phyloP scores from a whole-genome alignment of 805 yeast genomes.

The Candida vartiovaarae region DNA sequence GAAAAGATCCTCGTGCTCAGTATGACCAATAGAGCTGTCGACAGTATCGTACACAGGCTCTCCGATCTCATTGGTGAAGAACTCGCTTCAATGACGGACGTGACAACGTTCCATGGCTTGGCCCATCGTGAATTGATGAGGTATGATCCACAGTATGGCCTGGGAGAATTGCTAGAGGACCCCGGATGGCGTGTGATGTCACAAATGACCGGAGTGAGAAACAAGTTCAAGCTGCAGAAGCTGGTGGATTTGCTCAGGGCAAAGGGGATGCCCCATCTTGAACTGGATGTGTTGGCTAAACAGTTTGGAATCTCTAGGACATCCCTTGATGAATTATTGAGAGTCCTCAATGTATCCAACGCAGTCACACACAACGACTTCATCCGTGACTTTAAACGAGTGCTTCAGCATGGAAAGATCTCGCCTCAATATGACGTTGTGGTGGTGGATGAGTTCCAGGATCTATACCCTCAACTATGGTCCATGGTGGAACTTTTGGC shows the following conservation, averaged over 20 bases:
- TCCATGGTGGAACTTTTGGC: conserved; percentile 36
- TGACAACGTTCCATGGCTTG: conserved; percentile 60
- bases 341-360: conserved; percentile 10
- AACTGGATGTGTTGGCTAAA: background rate
- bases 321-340: conserved; percentile 2
- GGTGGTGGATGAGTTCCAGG: conserved; percentile 71
- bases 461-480: conserved; percentile 46
- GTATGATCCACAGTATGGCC: conserved; percentile 16
- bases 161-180: conserved; percentile 45
- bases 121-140: conserved; percentile 43
- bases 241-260: background rate
- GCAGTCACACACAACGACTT: conserved; percentile 18
- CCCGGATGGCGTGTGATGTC: conserved; percentile 39
- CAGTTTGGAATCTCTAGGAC: background rate
- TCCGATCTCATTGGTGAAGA: conserved; percentile 27
- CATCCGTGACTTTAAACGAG: conserved; percentile 24
- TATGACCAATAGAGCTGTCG: conserved; percentile 64
- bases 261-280: background rate
- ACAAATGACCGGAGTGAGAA: conserved; percentile 5
- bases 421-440: conserved; percentile 30
- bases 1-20: conserved; percentile 53
- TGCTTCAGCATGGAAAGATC: conserved; percentile 23
- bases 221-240: conserved; percentile 7
- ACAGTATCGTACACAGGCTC: conserved; percentile 32
- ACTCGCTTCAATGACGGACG: conserved; percentile 27